phyloP scores from a whole-genome alignment of 2,329 filamentous ascomycete genomes.

The Calonectria ilicicola region DNA sequence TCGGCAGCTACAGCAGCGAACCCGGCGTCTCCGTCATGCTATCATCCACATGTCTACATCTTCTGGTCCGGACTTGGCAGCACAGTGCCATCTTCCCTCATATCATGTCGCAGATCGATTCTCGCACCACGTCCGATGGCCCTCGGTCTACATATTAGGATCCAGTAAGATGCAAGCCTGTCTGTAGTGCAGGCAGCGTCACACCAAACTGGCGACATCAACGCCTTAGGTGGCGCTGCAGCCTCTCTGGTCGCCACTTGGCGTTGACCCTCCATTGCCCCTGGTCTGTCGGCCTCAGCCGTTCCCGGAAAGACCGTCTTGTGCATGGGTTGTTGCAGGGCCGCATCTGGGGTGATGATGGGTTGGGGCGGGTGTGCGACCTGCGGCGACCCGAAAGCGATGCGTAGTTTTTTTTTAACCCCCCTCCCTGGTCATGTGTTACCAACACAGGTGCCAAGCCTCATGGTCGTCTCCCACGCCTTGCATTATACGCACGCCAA shows the following conservation, averaged over 20 bases:
- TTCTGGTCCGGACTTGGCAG: not conserved
- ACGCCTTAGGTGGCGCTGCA: slow-evolving; percentile 9
- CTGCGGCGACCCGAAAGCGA: slow-evolving; percentile 3
- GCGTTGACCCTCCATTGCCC: not conserved
- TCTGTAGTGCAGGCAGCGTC: not conserved
- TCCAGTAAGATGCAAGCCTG: not conserved
- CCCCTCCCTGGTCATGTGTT: not conserved
- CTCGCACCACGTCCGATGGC: not conserved
- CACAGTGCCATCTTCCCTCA: not conserved
- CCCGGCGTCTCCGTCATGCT: slow-evolving; percentile 6
- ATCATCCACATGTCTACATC: slow-evolving; percentile 5
- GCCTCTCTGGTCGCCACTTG: not conserved
- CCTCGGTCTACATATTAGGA: not conserved
- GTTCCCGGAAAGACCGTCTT: slow-evolving; percentile 1
- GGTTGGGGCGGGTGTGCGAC: slow-evolving; percentile 2
- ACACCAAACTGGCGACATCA: not conserved
- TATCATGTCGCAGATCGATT: not conserved
- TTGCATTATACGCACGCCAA: not conserved
- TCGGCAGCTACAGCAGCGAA: not conserved
- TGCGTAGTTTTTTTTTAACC: not conserved
- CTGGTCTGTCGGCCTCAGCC: slow-evolving; percentile 20
- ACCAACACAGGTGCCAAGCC: not conserved
- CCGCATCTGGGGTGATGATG: slow-evolving; percentile 1
- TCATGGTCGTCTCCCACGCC: not conserved
- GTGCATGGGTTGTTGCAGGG: slow-evolving; percentile 11